A percentile compares a stretch with the other conserved stretches of the same genome.
Evolutionary conservation across 75 land plant species (phyloP).

Genomic region (Pinus tabuliformis): DNA sequence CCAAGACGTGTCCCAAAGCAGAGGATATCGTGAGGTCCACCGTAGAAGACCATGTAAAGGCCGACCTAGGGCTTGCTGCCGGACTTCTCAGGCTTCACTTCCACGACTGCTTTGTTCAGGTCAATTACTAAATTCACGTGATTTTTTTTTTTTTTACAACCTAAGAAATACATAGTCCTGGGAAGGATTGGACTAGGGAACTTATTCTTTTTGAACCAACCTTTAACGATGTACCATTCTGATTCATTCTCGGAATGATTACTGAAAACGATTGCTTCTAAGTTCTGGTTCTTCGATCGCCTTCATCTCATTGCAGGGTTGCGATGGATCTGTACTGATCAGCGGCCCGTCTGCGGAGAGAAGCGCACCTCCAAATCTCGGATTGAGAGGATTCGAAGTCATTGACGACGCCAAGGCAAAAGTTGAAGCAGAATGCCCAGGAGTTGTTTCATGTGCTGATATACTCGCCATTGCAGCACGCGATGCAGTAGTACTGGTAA

Average conservation of each 20-base stretch:
- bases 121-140: conserved; percentile 14
- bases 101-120: conserved; percentile 56
- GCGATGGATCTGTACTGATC: conserved; percentile 70
- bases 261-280: too few relatives aligned
- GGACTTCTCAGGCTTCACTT: conserved; percentile 41
- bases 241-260: too few relatives aligned
- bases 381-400: conserved; percentile 62
- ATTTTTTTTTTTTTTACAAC: too few relatives aligned
- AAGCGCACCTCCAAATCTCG: conserved; percentile 31
- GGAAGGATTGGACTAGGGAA: too few relatives aligned
- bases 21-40: conserved; percentile 27
- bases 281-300: neutral
- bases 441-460: conserved; percentile 75
- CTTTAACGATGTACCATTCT: too few relatives aligned
- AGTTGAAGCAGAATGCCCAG: conserved; percentile 59
- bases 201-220: too few relatives aligned
- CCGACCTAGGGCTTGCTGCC: conserved; percentile 18
- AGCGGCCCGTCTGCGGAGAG: conserved; percentile 50
- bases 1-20: conserved; percentile 28
- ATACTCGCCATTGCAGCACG: conserved; percentile 68
- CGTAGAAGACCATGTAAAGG: conserved; percentile 10
- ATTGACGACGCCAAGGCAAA: conserved; percentile 59
- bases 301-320: conserved; percentile 40
- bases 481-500: neutral
- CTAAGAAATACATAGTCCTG: too few relatives aligned